These are phyloP conservation scores for Pseudogymnoascus sp. DNA, from an alignment of 2,329 filamentous ascomycete genomes.

Conservation along the genomic window DNA sequence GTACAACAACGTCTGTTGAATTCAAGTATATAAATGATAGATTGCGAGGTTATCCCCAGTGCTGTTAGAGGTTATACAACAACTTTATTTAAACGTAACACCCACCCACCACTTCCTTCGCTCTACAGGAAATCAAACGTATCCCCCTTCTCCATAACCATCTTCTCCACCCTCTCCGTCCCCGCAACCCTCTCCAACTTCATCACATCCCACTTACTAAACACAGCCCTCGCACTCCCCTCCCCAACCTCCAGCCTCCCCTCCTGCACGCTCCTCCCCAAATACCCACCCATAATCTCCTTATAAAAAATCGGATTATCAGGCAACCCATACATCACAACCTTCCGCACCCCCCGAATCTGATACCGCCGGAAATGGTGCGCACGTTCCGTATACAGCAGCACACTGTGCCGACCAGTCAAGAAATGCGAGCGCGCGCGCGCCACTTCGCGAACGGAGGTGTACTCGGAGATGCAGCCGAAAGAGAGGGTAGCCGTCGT, in stretches of 20 bases:
- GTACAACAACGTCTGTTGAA: conserved; percentile 2
- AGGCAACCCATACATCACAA: conserved; percentile 86
- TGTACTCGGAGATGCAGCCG: conserved; percentile 84
- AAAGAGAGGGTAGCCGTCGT: conserved; percentile 54
- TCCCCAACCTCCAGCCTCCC: conserved; percentile 47
- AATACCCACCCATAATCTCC: conserved; percentile 63
- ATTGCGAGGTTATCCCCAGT: not conserved
- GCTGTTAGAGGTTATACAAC: not conserved
- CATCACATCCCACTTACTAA: conserved; percentile 82
- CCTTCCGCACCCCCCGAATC: conserved; percentile 68
- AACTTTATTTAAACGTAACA: not conserved
- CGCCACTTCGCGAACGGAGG: conserved; percentile 66
- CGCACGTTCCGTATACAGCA: conserved; percentile 90
- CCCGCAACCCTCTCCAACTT: conserved; percentile 86
- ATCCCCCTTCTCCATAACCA: conserved; percentile 78
- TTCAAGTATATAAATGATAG: conserved; percentile 8
- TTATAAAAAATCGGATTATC: conserved; percentile 79
- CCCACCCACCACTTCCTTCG: not conserved
- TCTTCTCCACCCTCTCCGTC: conserved; percentile 67
- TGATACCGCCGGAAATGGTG: conserved; percentile 92
- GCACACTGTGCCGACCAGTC: conserved; percentile 68
- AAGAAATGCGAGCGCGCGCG: conserved; percentile 83
- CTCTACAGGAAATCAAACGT: conserved; percentile 78
- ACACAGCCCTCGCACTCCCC: conserved; percentile 56
- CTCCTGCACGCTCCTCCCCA: conserved; percentile 52